Base-by-base conservation (phyloP, 2,329 filamentous ascomycete species). In the Curvularia sp. region DNA sequence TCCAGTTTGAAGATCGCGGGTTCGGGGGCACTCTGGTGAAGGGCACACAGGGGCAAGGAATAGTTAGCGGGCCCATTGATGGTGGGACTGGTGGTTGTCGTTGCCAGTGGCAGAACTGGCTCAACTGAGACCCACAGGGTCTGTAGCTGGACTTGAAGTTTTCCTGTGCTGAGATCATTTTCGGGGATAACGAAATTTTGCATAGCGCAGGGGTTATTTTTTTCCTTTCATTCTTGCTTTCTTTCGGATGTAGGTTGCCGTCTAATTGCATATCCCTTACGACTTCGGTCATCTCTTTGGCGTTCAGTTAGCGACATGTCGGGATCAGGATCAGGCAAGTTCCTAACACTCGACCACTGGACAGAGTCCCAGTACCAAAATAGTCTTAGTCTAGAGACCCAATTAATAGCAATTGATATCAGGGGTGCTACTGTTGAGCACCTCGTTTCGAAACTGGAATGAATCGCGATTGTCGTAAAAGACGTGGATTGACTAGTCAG, bases 61-160 rank as follows among this genome's bases (percentile, higher is more conserved):
- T 68, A 27, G 78, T 74, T 5, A 70, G 56, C 5, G 84, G 84
- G 0, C 63, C 72, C 30, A 80, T 86, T 56, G 86, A 88, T 74
- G 86, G 86, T 1, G 86, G 86, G 1, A 80, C 75, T 5, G 86
- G 85, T 6, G 86, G 86, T 0, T 88, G 86, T 77, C 68, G 68
- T n/a, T 88, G 86, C 72, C 75, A 80, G 65, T 88, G 86, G 84
- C 78, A 81, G 70, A 87, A 87, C 73, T 87, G 79, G 77, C 60
- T 76, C 38, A 60, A 39, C 45, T 65, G 48, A 53, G 46, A 18
- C 34, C 51, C 46, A 49, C 45, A n/a, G n/a, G 12, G 21, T 45
- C 32, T 39, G 38, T 38, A 28, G 13, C 15, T 19, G 18, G 41
- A 9, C 5, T 8, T 28, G 15, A 13, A 21, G 25, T 41, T 61